Evolutionary conservation across 768 basidiomycete species (phyloP), one percentile per base, ranked within the genome.

Genomic region (Kwoniella bestiolae): DNA sequence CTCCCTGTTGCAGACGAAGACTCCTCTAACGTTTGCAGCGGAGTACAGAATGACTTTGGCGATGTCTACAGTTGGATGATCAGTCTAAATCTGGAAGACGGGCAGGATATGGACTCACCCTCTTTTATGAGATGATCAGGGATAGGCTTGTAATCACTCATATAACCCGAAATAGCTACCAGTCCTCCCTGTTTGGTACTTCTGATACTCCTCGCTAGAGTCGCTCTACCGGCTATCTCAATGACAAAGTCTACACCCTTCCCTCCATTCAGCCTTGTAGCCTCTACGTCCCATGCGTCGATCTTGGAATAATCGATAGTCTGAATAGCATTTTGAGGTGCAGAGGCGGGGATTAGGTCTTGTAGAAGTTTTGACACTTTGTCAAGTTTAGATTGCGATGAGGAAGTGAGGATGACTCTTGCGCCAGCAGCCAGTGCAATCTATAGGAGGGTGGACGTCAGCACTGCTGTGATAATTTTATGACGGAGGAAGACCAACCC

Each of bases 321-420:
- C 60, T 74, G 70, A 21, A 78, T 59, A 16, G 65, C 63, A 16
- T 68, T 66, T 3, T 26, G 21, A n/a, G 70, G 58, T n/a, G 69
- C 69, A 34, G 32, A 45, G 5, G 68, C 23, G 7, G 63, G 56
- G 14, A 85, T 69, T 59, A 87, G 81, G 14, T 84, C 82, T 12
- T 83, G 84, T 23, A 88, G 87, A 21, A 88, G 83, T 47, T 83
- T 83, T 49, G 82, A 79, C 8, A 84, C 87, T 29, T 85, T 67
- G 50, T 67, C 66, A 28, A 78, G 82, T 70, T 90, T 90, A 51
- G 84, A 83, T 69, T 89, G 87, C 0, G 87, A 87, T 0, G 87
- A 89, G 0, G 88, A 89, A 0, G 88, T 90, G 28, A 84, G 83
- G 68, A 90, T 88, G 63, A 89, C 87, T 1, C 80, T 85, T 2